Conservation (phyloP, 176 grass and related monocot species). For the Oropetium thomaeum region DNA sequence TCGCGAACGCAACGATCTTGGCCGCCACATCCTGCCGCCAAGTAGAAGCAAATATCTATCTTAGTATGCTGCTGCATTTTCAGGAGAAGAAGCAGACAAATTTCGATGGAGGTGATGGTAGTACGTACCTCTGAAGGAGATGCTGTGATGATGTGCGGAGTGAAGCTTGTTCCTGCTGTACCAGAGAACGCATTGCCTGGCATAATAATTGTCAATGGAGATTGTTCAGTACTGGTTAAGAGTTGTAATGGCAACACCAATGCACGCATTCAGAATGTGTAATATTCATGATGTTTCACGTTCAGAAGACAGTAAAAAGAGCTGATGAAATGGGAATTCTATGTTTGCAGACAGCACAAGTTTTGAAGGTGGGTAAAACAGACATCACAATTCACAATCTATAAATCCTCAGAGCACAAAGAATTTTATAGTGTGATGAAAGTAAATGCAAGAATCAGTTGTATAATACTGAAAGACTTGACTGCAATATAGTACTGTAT, state of each 20-base stretch:
- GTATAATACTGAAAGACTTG: neutral
- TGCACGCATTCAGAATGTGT: no score
- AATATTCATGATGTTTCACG: neutral
- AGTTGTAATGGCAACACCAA: neutral
- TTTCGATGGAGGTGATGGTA: neutral
- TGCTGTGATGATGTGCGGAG: slow-evolving; percentile 74
- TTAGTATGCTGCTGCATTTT: neutral
- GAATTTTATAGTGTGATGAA: neutral
- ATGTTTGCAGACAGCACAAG: neutral
- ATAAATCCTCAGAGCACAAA: no score
- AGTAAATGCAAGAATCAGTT: neutral
- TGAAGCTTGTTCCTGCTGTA: slow-evolving; percentile 81
- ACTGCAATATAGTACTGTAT: no score
- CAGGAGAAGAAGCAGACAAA: neutral
- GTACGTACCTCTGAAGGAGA: slow-evolving; percentile 54
- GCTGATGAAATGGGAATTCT: neutral
- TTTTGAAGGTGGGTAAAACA: no score
- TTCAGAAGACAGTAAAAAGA: neutral
- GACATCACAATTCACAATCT: no score
- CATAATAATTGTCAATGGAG: neutral
- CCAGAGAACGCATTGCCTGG: slow-evolving; percentile 73
- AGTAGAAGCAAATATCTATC: no score
- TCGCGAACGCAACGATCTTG: slow-evolving; percentile 63
- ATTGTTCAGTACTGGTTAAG: neutral
- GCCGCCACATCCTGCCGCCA: slow-evolving; percentile 70